A percentile compares a stretch with the other conserved stretches of the same genome.
phyloP scores from a whole-genome alignment of 2,329 filamentous ascomycete genomes.

The Venturia oleaginea region DNA sequence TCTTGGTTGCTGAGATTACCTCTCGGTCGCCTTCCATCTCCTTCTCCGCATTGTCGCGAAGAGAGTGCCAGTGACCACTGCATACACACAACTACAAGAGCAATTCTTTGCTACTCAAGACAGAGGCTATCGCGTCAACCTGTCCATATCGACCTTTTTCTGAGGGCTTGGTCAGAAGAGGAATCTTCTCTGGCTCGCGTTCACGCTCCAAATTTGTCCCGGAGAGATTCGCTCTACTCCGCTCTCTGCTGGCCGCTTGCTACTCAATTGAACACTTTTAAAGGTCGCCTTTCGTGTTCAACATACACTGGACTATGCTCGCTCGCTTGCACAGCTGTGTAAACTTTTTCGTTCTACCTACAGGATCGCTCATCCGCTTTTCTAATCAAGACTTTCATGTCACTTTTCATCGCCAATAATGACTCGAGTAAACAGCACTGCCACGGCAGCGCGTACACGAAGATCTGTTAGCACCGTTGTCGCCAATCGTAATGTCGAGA shows the following conservation, averaged over 20 bases:
- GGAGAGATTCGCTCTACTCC: background rate
- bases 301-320: background rate
- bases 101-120: background rate
- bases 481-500: background rate
- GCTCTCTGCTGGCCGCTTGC: background rate
- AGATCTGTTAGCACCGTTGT: background rate
- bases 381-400: background rate
- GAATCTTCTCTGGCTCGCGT: background rate
- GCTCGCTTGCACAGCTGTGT: background rate
- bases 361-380: background rate
- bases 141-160: background rate
- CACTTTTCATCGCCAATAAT: background rate
- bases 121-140: background rate
- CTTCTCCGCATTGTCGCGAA: background rate
- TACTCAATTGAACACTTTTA: background rate
- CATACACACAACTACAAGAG: background rate
- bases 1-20: background rate
- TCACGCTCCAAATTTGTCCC: background rate
- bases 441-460: background rate
- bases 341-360: background rate
- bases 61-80: background rate
- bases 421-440: slow-evolving; percentile 1
- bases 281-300: background rate
- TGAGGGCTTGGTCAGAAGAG: background rate
- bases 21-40: background rate